Percentiles rank a stretch among this genome's conserved stretches.
Evolutionary conservation across 1,284 basidiomycete genomes (phyloP).

Genomic region (Sporisorium reilianum): DNA sequence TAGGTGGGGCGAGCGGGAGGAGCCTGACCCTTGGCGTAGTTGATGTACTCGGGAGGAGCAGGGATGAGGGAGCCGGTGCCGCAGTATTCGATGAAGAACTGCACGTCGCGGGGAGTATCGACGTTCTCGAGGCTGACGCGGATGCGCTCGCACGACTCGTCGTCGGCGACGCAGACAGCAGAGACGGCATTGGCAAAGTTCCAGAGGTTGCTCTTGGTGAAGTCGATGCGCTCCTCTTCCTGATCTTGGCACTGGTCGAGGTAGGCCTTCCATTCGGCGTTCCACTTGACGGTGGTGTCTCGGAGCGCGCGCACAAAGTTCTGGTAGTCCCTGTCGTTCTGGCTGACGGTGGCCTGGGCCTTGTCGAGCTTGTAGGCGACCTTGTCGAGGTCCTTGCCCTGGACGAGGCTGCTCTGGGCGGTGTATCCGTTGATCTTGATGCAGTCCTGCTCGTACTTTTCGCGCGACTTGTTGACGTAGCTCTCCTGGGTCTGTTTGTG

Average conservation of each 20-base stretch:
- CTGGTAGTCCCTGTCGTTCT: slow-evolving; percentile 82
- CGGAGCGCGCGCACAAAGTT: slow-evolving; percentile 85
- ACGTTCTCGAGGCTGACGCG: slow-evolving; percentile 66
- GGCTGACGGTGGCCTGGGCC: slow-evolving; percentile 86
- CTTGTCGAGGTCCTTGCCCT: slow-evolving; percentile 94
- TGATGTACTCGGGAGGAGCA: slow-evolving; percentile 68
- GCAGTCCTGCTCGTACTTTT: slow-evolving; percentile 94
- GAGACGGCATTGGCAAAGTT: slow-evolving; percentile 94
- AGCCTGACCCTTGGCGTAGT: slow-evolving; percentile 66
- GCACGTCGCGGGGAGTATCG: slow-evolving; percentile 62
- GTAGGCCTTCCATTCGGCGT: slow-evolving; percentile 84
- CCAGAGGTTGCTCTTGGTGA: slow-evolving; percentile 96
- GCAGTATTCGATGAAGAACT: slow-evolving; percentile 62
- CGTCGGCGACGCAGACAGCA: slow-evolving; percentile 93
- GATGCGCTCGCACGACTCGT: slow-evolving; percentile 74
- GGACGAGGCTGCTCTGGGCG: slow-evolving; percentile 89
- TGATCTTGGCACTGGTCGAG: slow-evolving; percentile 85
- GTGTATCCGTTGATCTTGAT: slow-evolving; percentile 94
- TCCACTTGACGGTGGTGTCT: slow-evolving; percentile 88
- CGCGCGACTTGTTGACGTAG: slow-evolving; percentile 76
- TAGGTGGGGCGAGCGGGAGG: slow-evolving; percentile 53
- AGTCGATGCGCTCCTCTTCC: slow-evolving; percentile 92
- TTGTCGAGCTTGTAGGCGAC: slow-evolving; percentile 87
- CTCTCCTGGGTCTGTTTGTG: slow-evolving; percentile 67
- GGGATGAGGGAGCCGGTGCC: slow-evolving; percentile 66